These are phyloP conservation scores for Aspergillus steynii DNA, from an alignment of 495 filamentous ascomycete genomes.

Conservation along the genomic window DNA sequence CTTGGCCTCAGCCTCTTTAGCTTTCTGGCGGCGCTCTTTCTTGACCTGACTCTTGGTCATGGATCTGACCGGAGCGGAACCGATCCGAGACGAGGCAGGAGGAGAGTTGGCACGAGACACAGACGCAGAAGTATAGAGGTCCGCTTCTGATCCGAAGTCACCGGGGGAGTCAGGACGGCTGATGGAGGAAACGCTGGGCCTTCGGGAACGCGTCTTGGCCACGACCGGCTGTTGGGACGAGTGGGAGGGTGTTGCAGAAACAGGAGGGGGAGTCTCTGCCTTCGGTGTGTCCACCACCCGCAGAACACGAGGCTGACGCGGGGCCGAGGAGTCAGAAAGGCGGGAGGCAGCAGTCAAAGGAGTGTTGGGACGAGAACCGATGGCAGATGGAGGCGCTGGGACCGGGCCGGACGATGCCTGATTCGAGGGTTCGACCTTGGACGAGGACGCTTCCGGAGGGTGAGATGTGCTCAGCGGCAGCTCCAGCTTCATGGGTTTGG, in stretches of 20 bases:
- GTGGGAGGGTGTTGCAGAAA: conserved; percentile 39
- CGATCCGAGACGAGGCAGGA: conserved; percentile 70
- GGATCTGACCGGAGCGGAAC: conserved; percentile 72
- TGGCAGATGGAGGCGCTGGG: conserved; percentile 24
- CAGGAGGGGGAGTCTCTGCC: conserved; percentile 54
- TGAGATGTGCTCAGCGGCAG: conserved; percentile 25
- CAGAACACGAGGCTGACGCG: conserved; percentile 55
- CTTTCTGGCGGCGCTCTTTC: conserved; percentile 72
- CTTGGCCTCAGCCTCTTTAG: conserved; percentile 63
- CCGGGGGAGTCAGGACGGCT: conserved; percentile 78
- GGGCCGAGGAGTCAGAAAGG: conserved; percentile 48
- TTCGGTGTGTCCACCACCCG: conserved; percentile 74
- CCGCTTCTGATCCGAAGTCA: conserved; percentile 75
- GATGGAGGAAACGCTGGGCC: conserved; percentile 59
- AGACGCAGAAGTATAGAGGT: conserved; percentile 73
- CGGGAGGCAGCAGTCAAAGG: conserved; percentile 44
- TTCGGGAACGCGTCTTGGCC: conserved; percentile 51
- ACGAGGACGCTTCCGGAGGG: conserved; percentile 18
- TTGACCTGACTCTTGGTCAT: conserved; percentile 90
- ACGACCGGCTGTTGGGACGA: conserved; percentile 36
- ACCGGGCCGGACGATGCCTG: conserved; percentile 19
- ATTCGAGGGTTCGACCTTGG: conserved; percentile 25
- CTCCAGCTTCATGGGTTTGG: conserved; percentile 36
- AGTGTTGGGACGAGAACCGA: conserved; percentile 39
- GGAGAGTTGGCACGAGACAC: conserved; percentile 85